phyloP scores from a whole-genome alignment of 129 eudicot genomes.

The Sambucus nigra region DNA sequence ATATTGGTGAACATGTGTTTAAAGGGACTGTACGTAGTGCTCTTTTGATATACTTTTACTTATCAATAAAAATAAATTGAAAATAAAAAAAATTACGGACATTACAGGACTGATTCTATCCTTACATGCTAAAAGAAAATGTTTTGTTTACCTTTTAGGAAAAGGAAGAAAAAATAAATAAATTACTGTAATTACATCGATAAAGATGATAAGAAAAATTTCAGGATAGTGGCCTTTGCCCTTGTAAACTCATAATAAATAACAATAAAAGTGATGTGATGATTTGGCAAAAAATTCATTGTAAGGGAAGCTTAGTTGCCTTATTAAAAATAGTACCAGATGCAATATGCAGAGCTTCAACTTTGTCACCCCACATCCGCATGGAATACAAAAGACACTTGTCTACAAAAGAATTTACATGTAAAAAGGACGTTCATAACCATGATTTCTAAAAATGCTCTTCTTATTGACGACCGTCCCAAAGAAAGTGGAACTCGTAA shows the following conservation, averaged over 20 bases:
- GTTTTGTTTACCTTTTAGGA: too few species aligned
- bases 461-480: too few species aligned
- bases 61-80: too few species aligned
- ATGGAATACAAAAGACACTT: conserved; percentile 85
- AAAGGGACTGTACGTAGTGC: too few species aligned
- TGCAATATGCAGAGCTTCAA: conserved; percentile 69
- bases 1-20: too few species aligned
- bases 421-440: not conserved
- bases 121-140: not conserved
- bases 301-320: conserved; percentile 31
- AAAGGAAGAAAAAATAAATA: too few species aligned
- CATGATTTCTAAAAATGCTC: not conserved
- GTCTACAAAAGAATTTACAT: conserved; percentile 31
- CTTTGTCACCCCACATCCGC: conserved; percentile 71
- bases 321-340: conserved; percentile 88
- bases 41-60: too few species aligned
- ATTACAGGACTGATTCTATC: too few species aligned
- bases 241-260: not conserved
- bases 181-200: not conserved
- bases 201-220: not conserved
- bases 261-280: not conserved
- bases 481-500: too few species aligned
- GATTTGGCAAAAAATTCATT: not conserved
- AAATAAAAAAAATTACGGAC: too few species aligned
- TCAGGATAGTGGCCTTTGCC: not conserved